Evolutionary conservation across 371 early-diverging fungal species (phyloP), one percentile per base, ranked within the genome.

Genomic region (Apophysomyces sp.): DNA sequence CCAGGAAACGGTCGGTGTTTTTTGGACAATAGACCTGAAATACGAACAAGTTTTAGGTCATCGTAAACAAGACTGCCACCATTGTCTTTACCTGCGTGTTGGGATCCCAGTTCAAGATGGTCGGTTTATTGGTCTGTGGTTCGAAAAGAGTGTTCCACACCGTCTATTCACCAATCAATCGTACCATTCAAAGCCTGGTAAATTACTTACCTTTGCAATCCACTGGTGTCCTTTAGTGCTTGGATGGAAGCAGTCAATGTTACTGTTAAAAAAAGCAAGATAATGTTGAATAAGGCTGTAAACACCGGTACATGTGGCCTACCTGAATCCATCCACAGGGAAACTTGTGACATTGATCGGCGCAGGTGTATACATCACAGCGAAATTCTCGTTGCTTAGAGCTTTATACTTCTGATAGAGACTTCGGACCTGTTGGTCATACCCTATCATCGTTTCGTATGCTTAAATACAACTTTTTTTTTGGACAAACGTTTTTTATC

Each of bases 221-320:
- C 55, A 60, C 26, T 55, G 36, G 13, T 65, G 65, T 15, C 41
- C 58, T 29, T 59, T 58, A 4, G 32, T 28, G 26, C 53, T 57
- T 1, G 65, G 65, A 44, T 65, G 65, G 60, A 65, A 65, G 21
- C 65, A 65, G 30, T 65, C 65, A 27, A 59, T 26, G 21, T 65
- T 58, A 40, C 65, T 64, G 18, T 13, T 7, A 41, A 18, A 21
- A 6, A 16, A 41, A 34, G 34, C 34, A 34, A 5, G 34, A 7
- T 34, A 5, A 12, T 5, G 34, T 34, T 34, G 12, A 34, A n/a
- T n/a, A n/a, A n/a, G n/a, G n/a, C n/a, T n/a, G 12, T 34, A 34
- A 34, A 34, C 34, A 34, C 34, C n/a, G n/a, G n/a, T n/a, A n/a
- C n/a, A n/a, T n/a, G n/a, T n/a, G n/a, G n/a, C 6, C 9, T 44